A percentile compares a stretch with the other conserved stretches of the same genome.
Conservation (phyloP, 352 stramenopile genomes). For the Thraustotheca clavata region DNA sequence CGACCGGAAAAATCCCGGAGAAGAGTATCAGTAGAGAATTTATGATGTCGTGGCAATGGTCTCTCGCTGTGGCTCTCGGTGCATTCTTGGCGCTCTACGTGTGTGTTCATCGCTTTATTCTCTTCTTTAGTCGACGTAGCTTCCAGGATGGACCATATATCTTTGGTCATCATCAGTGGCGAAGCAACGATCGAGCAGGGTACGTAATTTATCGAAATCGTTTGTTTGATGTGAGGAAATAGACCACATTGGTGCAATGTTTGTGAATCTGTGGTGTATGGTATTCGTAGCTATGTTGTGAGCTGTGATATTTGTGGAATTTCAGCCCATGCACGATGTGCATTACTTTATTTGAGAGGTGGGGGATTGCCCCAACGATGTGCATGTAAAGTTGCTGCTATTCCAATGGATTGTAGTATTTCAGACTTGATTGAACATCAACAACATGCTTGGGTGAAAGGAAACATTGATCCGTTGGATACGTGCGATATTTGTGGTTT, state of each 20-base stretch:
- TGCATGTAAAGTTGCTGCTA: constrained; percentile 24
- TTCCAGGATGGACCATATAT: constrained; percentile 70
- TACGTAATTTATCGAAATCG: constrained; percentile 16
- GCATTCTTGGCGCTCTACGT: constrained; percentile 45
- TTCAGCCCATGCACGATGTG: constrained; percentile 70
- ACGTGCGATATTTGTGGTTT: constrained; percentile 65
- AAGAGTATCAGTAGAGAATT: not conserved
- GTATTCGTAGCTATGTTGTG: constrained; percentile 79
- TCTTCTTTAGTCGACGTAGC: constrained; percentile 74
- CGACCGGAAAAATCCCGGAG: not conserved
- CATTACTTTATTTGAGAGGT: constrained; percentile 24
- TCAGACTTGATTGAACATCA: constrained; percentile 22
- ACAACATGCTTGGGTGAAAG: constrained; percentile 66
- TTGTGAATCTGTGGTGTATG: constrained; percentile 68
- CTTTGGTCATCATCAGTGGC: constrained; percentile 65
- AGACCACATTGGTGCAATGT: constrained; percentile 76
- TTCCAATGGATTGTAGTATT: not conserved
- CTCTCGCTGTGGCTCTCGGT: constrained; percentile 33
- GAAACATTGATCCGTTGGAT: constrained; percentile 79
- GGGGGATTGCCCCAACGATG: constrained; percentile 11
- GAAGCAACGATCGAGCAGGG: constrained; percentile 61
- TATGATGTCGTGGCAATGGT: not conserved
- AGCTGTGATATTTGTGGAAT: constrained; percentile 80
- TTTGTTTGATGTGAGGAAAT: not conserved
- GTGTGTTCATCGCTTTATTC: constrained; percentile 56